Conservation (phyloP, 306 rosid species). For the Inga oerstediana region DNA sequence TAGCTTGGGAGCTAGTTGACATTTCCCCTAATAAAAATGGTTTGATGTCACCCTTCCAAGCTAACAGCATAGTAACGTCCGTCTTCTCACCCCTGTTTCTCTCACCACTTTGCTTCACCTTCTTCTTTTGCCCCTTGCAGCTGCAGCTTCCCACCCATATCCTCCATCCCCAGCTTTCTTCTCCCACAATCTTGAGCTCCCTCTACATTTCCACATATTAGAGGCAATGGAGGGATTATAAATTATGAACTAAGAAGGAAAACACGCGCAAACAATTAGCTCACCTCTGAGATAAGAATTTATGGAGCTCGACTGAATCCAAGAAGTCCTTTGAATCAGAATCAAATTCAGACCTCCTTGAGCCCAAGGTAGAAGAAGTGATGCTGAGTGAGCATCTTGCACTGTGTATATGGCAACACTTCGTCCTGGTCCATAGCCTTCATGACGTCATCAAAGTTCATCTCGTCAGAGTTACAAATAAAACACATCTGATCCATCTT, state of each 20-base stretch:
- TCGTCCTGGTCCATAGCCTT: conserved; percentile 59
- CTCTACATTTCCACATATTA: too few species aligned
- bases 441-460: conserved; percentile 68
- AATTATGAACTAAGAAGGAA: conserved; percentile 39
- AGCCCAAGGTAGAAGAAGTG: conserved; percentile 68
- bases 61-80: too few species aligned
- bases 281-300: conserved; percentile 62
- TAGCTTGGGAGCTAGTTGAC: too few species aligned
- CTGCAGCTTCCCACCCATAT: too few species aligned
- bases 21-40: too few species aligned
- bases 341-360: conserved; percentile 72
- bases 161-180: too few species aligned
- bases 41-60: too few species aligned
- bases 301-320: conserved; percentile 58
- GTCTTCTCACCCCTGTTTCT: too few species aligned
- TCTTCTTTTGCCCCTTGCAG: too few species aligned
- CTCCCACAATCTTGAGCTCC: too few species aligned
- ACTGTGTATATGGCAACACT: conserved; percentile 27
- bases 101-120: too few species aligned
- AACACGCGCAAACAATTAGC: conserved; percentile 74
- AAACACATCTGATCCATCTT: conserved; percentile 75
- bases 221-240: too few species aligned
- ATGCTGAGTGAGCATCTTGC: conserved; percentile 63
- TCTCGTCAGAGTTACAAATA: conserved; percentile 84
- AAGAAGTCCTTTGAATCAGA: conserved; percentile 59